These are phyloP conservation scores for Fusarium sp. DNA, from an alignment of 2,329 filamentous ascomycete genomes.

Conservation along the genomic window DNA sequence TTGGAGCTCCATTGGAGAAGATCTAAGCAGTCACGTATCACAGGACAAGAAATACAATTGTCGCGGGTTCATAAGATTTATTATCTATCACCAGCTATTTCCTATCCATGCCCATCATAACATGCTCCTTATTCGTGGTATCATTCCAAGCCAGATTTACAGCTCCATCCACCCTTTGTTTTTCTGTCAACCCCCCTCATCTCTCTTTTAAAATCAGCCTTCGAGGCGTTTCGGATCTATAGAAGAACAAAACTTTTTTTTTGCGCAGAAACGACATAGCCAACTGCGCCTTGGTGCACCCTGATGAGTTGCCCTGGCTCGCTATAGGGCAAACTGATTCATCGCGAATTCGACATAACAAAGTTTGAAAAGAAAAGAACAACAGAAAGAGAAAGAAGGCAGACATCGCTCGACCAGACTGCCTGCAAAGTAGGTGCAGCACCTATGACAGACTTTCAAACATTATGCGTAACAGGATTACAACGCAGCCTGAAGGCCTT, in stretches of 20 bases:
- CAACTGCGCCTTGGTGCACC: conserved; percentile 11
- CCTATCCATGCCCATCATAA: conserved; percentile 22
- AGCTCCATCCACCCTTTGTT: background rate
- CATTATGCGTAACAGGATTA: conserved; percentile 19
- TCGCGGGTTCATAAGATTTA: conserved; percentile 13
- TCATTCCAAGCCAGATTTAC: conserved; percentile 42
- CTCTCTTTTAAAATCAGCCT: conserved; percentile 25
- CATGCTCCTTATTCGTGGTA: conserved; percentile 46
- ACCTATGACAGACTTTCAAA: background rate
- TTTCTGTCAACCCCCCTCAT: background rate
- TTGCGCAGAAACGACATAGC: conserved; percentile 5
- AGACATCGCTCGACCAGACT: conserved; percentile 10
- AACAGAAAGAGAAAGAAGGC: conserved; percentile 12
- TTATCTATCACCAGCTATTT: conserved; percentile 25
- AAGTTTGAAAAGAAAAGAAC: conserved; percentile 5
- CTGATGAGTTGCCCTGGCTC: conserved; percentile 17
- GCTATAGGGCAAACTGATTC: conserved; percentile 22
- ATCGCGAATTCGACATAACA: conserved; percentile 19
- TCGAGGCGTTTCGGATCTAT: conserved; percentile 39
- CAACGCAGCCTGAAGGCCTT: conserved; percentile 51
- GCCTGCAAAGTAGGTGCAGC: background rate
- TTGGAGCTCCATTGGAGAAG: background rate
- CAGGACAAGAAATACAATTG: background rate
- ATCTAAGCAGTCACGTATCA: background rate
- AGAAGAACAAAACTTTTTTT: conserved; percentile 5